Base-by-base conservation (phyloP, 306 rosid species). In the Luffa aegyptiaca region DNA sequence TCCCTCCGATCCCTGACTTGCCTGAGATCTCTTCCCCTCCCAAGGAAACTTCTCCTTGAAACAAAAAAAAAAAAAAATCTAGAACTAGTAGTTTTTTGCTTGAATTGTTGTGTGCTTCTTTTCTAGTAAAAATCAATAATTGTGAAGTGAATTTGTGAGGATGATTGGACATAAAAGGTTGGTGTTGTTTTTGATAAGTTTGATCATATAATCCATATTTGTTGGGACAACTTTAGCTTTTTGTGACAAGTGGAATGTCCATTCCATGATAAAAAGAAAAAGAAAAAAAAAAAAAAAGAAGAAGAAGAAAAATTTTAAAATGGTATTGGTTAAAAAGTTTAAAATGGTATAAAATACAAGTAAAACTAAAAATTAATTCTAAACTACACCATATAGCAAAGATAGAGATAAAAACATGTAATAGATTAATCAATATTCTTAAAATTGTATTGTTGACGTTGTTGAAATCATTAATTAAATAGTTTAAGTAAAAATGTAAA, bases 1-100 rank as follows among this genome's bases (percentile, higher is more conserved):
- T 53, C 49, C 86, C 88, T 3, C 76, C 83, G 6, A 42, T 31
- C 5, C 64, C 64, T 37, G 6, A 3, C 13, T 6, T 65, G 39
- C 89, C 92, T 74, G 77, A 66, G 48, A 79, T 81, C 78, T 91
- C 88, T 9, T 71, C 76, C 12, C 17, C 57, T 71, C 55, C 20
- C 0, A 71, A 46, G 57, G 0, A 71, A 46, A 71, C n/a, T 45
- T 71, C 57, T 45, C 76, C 76, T 20, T 71, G 51, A 70, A 44
- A n/a, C n/a, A n/a, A n/a, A 26, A 26, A 26, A 26, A 26, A 16
- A 14, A 64, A 13, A 45, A 69, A 70, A 45, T 4, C 10, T 41
- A 4, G 14, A 42, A 20, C 37, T 2, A 5, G 0, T 20, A 5
- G 17, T 10, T 70, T 59, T 68, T 18, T 42, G 3, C 18, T 42